phyloP scores from a whole-genome alignment of 2,329 filamentous ascomycete species.

The Talaromyces sp. region DNA sequence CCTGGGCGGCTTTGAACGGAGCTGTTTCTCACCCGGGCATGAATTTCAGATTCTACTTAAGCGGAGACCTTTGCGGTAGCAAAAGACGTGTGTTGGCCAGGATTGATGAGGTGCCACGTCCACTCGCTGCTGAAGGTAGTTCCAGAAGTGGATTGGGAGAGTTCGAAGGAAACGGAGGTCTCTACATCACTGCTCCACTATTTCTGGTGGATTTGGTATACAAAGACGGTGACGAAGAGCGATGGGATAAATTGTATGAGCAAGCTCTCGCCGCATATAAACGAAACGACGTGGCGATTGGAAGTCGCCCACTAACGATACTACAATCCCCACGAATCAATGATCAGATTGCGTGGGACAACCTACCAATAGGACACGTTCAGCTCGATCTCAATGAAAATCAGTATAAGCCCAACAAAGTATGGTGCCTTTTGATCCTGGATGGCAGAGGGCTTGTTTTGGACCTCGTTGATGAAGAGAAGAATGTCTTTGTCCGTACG shows the following conservation, averaged over 20 bases:
- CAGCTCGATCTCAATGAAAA: slow-evolving; percentile 4
- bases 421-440: slow-evolving; percentile 5
- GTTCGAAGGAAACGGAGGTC: not conserved
- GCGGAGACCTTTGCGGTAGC: not conserved
- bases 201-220: slow-evolving; percentile 2
- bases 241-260: not conserved
- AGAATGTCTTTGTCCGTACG: slow-evolving; percentile 1
- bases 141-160: slow-evolving; percentile 1
- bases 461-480: not conserved
- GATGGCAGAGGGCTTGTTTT: not conserved
- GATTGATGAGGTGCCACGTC: not conserved
- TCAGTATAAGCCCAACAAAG: not conserved
- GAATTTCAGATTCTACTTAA: not conserved
- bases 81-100: not conserved
- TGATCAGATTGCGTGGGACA: not conserved
- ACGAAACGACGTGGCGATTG: not conserved
- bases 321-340: not conserved
- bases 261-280: not conserved
- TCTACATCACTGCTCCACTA: slow-evolving; percentile 2
- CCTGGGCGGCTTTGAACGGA: slow-evolving; percentile 6
- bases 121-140: not conserved
- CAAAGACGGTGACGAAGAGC: not conserved
- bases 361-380: not conserved
- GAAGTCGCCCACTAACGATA: not conserved
- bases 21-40: not conserved